Conservation (phyloP, 257 asterid species). For the Solanum chilense region DNA sequence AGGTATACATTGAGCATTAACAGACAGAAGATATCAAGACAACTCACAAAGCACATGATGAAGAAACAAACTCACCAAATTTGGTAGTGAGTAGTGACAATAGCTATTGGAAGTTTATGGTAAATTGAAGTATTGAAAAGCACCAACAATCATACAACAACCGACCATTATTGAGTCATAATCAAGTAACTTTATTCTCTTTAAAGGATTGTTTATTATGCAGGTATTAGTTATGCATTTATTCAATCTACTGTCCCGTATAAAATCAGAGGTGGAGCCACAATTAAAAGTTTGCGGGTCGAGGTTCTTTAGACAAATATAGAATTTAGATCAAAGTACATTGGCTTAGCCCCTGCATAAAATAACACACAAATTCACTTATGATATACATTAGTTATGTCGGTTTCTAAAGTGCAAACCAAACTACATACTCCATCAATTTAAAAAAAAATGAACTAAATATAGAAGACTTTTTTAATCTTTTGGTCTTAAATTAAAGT, state of each 20-base stretch:
- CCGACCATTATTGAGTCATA: neutral
- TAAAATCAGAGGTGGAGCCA: too few relatives aligned
- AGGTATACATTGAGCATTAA: neutral
- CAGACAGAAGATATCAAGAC: conserved; percentile 18
- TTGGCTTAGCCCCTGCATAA: too few relatives aligned
- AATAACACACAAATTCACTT: neutral
- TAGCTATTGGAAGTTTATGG: neutral
- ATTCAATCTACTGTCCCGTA: neutral
- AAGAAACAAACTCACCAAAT: neutral
- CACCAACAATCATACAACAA: neutral
- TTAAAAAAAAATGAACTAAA: too few relatives aligned
- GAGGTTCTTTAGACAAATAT: too few relatives aligned
- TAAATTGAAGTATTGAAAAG: neutral
- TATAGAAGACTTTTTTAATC: too few relatives aligned
- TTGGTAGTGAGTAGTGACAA: neutral
- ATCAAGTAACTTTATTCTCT: neutral
- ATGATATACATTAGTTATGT: neutral
- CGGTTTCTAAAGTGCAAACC: neutral
- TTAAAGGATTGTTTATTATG: neutral
- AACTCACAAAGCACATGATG: conserved; percentile 18
- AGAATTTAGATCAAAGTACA: too few relatives aligned
- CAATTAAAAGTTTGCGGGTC: too few relatives aligned
- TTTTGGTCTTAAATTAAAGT: too few relatives aligned
- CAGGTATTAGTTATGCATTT: too few relatives aligned
- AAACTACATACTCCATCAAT: too few relatives aligned